These are phyloP conservation scores for Dioszegia aurantiaca DNA, from an alignment of 768 basidiomycete species.

Conservation along the genomic window DNA sequence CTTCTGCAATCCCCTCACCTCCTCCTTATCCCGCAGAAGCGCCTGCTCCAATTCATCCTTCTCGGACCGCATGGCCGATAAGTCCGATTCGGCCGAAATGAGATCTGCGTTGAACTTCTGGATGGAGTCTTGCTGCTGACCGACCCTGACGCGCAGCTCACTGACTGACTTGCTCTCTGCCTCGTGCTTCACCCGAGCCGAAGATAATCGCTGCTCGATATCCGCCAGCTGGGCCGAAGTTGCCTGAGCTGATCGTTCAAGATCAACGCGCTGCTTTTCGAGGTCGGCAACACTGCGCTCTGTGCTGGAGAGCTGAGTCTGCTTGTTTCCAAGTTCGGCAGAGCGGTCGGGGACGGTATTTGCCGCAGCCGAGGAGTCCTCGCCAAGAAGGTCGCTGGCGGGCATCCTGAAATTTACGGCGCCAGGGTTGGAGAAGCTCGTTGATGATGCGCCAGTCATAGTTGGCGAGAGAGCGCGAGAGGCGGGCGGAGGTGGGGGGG, in stretches of 20 bases:
- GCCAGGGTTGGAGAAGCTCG: constrained; percentile 56
- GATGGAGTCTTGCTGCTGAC: constrained; percentile 68
- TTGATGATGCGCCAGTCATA: constrained; percentile 63
- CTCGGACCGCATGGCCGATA: constrained; percentile 81
- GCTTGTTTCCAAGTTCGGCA: constrained; percentile 80
- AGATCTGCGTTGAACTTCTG: constrained; percentile 70
- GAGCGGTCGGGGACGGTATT: constrained; percentile 59
- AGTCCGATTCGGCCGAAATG: constrained; percentile 85
- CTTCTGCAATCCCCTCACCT: constrained; percentile 77
- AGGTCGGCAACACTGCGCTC: constrained; percentile 66
- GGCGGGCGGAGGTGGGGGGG: constrained; percentile 18
- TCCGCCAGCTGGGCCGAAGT: constrained; percentile 74
- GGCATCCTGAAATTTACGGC: constrained; percentile 53
- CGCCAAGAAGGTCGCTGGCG: constrained; percentile 42
- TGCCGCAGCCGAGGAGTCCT: constrained; percentile 29
- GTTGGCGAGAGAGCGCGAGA: constrained; percentile 57
- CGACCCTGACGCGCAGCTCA: constrained; percentile 66
- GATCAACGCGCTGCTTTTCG: constrained; percentile 63
- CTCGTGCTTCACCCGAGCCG: constrained; percentile 80
- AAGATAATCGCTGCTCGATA: constrained; percentile 76
- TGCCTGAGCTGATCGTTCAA: constrained; percentile 65
- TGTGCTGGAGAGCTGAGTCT: constrained; percentile 80
- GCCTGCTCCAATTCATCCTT: constrained; percentile 86
- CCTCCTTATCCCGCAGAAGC: constrained; percentile 89
- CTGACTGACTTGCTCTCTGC: constrained; percentile 71